Evolutionary conservation across 495 filamentous ascomycete genomes (phyloP).

Genomic region (Tuber borchii): DNA sequence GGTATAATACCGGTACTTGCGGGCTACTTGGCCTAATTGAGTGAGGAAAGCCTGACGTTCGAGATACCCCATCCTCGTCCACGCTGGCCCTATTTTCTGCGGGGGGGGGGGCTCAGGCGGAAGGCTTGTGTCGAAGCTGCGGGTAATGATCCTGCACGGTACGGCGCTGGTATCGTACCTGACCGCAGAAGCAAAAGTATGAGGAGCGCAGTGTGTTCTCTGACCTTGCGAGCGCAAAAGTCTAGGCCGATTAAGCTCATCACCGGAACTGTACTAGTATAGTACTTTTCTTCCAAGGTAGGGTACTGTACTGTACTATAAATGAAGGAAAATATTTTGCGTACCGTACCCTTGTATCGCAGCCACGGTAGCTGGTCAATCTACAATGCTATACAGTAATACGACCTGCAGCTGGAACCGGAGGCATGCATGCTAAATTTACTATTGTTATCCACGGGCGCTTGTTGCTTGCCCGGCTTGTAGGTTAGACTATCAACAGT

Average conservation of each 20-base stretch:
- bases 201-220: background rate
- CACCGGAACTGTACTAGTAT: background rate
- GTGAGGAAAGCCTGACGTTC: background rate
- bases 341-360: background rate
- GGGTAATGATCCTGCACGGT: background rate
- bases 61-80: background rate
- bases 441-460: conserved; percentile 1
- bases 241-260: background rate
- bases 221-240: background rate
- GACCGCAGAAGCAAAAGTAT: background rate
- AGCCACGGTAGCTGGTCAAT: background rate
- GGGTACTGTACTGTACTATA: no score
- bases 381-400: background rate
- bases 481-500: background rate
- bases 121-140: background rate
- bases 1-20: background rate
- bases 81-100: background rate
- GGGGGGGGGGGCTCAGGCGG: background rate
- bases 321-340: background rate
- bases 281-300: background rate
- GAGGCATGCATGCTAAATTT: background rate
- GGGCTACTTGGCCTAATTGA: background rate
- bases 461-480: background rate
- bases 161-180: background rate
- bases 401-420: background rate